These are phyloP conservation scores for Ganoderma multipileum DNA, from an alignment of 1,284 basidiomycete genomes.

Conservation along the genomic window DNA sequence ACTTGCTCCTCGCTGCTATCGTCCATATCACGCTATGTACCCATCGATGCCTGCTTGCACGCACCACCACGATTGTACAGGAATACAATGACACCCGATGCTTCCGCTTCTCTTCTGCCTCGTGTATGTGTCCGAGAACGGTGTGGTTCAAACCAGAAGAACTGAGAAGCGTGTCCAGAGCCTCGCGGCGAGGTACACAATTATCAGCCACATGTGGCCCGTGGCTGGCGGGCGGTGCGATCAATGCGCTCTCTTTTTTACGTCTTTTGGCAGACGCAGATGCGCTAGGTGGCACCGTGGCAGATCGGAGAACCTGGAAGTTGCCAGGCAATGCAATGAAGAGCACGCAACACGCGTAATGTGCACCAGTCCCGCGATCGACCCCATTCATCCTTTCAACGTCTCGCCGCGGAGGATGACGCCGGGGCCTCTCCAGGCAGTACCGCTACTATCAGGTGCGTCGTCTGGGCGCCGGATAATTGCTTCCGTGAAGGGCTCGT, in stretches of 20 bases:
- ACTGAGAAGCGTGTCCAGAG: slow-evolving; percentile 4
- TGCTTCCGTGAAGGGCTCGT: slow-evolving; percentile 6
- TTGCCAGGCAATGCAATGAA: background rate
- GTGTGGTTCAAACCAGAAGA: background rate
- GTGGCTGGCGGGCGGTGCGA: background rate
- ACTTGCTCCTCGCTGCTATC: background rate
- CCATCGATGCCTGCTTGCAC: slow-evolving; percentile 27
- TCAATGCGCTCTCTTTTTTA: background rate
- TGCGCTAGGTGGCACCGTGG: background rate
- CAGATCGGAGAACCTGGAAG: background rate
- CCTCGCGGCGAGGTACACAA: slow-evolving; percentile 3
- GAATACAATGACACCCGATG: slow-evolving; percentile 26
- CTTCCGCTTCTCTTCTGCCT: background rate
- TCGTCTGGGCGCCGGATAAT: background rate
- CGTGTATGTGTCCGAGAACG: background rate
- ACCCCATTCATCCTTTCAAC: background rate
- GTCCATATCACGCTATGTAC: slow-evolving; percentile 21
- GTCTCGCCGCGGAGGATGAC: background rate
- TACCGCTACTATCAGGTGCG: background rate
- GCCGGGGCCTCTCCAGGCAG: background rate
- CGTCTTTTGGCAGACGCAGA: background rate
- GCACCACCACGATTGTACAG: slow-evolving; percentile 31
- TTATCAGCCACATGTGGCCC: background rate
- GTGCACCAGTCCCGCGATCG: background rate
- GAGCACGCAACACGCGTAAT: background rate